Evolutionary conservation across 345 rosid genomes (phyloP).

Genomic region (Psidium guajava): DNA sequence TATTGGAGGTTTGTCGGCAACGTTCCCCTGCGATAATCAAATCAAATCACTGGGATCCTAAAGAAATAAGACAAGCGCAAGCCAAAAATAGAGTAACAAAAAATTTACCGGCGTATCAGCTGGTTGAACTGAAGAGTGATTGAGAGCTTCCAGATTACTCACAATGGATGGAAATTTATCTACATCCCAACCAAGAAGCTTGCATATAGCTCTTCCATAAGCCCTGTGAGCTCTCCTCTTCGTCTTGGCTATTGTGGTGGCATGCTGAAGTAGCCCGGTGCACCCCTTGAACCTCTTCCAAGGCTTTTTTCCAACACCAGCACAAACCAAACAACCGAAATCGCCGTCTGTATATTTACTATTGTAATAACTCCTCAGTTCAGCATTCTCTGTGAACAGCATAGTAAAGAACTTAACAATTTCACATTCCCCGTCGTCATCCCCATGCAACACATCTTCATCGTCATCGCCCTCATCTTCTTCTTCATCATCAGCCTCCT

Average conservation of each 20-base stretch:
- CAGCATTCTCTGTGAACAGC: slow-evolving; percentile 32
- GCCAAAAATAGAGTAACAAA: not conserved
- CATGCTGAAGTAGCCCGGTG: slow-evolving; percentile 55
- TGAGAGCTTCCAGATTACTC: slow-evolving; percentile 19
- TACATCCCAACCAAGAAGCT: slow-evolving; percentile 71
- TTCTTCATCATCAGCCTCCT: not conserved
- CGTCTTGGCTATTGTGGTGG: slow-evolving; percentile 28
- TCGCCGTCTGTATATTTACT: slow-evolving; percentile 35
- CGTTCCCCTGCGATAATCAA: not conserved
- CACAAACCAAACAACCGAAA: slow-evolving; percentile 63
- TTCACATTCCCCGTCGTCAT: slow-evolving; percentile 10
- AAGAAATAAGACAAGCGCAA: not conserved
- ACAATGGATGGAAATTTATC: slow-evolving; percentile 22
- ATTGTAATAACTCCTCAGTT: slow-evolving; percentile 48
- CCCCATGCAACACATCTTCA: not conserved
- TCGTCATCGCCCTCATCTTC: not conserved
- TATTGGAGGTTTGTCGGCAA: not conserved
- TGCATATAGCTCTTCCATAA: slow-evolving; percentile 45
- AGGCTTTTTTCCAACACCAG: slow-evolving; percentile 36
- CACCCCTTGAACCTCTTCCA: slow-evolving; percentile 49
- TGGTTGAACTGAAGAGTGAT: slow-evolving; percentile 1
- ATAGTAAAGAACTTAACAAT: slow-evolving; percentile 30
- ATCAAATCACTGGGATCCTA: not conserved
- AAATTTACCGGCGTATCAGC: slow-evolving; percentile 7
- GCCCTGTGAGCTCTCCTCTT: slow-evolving; percentile 53